Evolutionary conservation across 306 rosid genomes (phyloP), one percentile per base, ranked within the genome.

Genomic region (Lathyrus aphaca): DNA sequence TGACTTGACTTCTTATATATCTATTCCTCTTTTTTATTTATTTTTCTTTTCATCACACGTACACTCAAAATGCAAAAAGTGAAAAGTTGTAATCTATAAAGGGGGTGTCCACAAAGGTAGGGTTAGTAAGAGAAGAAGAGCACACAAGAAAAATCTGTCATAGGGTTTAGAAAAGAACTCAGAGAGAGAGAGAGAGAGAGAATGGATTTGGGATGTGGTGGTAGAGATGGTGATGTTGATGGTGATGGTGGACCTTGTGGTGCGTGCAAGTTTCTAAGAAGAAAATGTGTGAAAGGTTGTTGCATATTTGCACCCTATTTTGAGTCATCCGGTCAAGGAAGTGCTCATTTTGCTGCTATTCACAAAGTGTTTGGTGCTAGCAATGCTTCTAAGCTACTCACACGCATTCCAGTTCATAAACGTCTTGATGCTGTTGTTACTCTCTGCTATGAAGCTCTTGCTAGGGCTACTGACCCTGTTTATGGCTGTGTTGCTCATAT

Each of bases 361-460:
- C 98, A 93, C 48, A 93, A 86, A 77, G 96, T 93, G 59, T 93
- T 90, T 60, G 98, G 98, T n/a, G 98, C 98, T 7, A 93, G 98
- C 85, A 93, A 93, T 79, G 96, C 93, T 55, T 87, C 98, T 10
- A 93, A 93, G 87, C 71, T 93, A 1, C 96, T 93, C 66, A 69
- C 50, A 38, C 40, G 86, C 1, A 77, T 93, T 19, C 96, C 98
- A 1, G 60, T 81, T 1, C 86, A 82, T 45, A 81, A 83, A 32
- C 82, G 98, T 18, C 87, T 88, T 49, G 87, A 93, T 50, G 91
- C 98, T 30, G 95, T 88, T 37, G 72, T 88, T 50, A 80, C 96
- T 19, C 96, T 93, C 21, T 88, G 85, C 65, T 93, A 86, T 21
- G 96, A 93, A 72, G 98, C 98, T 53, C 82, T 86, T 4, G 82